A percentile compares a stretch with the other conserved stretches of the same genome.
Evolutionary conservation across 1,284 basidiomycete species (phyloP).

Genomic region (Sporisorium iseilematis-ciliati): DNA sequence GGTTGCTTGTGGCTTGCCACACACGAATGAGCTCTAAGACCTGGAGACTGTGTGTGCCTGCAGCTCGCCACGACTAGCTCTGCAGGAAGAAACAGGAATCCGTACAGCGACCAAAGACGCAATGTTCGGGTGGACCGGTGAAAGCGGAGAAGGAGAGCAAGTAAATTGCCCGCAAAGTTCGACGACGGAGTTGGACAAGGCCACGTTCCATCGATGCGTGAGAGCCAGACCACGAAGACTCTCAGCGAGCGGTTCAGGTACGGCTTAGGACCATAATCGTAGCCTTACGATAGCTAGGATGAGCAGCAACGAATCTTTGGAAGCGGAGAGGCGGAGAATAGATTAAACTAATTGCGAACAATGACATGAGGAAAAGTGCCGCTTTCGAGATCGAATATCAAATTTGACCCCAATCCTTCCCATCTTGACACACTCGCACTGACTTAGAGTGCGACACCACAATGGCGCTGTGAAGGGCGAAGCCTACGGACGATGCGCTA

Average conservation of each 20-base stretch:
- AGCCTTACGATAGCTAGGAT: not conserved
- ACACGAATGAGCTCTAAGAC: not conserved
- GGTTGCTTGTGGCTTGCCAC: not conserved
- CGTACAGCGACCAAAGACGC: not conserved
- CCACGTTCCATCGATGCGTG: constrained; percentile 12
- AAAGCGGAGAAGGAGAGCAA: not conserved
- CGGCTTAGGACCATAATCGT: not conserved
- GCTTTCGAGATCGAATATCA: constrained; percentile 4
- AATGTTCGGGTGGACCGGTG: not conserved
- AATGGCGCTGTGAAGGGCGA: not conserved
- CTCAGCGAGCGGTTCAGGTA: not conserved
- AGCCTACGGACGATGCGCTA: constrained; percentile 4
- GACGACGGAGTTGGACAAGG: constrained; percentile 9
- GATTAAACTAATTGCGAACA: not conserved
- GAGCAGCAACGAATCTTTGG: not conserved
- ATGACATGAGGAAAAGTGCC: not conserved
- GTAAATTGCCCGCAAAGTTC: constrained; percentile 1
- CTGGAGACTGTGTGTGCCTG: not conserved
- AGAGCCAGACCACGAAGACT: not conserved
- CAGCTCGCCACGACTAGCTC: constrained; percentile 2
- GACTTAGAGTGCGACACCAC: not conserved
- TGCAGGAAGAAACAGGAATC: not conserved
- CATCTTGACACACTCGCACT: not conserved
- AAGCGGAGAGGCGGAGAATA: constrained; percentile 6
- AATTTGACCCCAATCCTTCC: not conserved